phyloP scores from a whole-genome alignment of 768 basidiomycete genomes.

The Exsudoporus frostii region DNA sequence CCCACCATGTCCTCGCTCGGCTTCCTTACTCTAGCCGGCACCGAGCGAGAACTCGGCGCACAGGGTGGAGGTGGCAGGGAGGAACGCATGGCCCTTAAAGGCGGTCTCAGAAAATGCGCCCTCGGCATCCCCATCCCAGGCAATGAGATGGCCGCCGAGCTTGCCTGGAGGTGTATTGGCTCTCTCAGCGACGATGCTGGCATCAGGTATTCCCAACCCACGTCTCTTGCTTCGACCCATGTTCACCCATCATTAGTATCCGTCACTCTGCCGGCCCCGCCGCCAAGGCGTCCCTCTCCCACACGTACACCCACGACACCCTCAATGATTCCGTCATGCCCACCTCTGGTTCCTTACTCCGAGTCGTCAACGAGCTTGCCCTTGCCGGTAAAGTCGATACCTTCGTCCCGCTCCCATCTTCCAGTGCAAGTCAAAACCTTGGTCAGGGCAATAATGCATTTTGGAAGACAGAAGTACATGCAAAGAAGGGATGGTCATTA shows the following conservation, averaged over 20 bases:
- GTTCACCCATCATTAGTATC: constrained; percentile 48
- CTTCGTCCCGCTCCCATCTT: constrained; percentile 7
- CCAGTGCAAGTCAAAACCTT: neutral
- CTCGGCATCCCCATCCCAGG: constrained; percentile 13
- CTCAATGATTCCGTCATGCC: constrained; percentile 28
- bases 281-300: constrained; percentile 79
- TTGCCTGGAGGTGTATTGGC: constrained; percentile 71
- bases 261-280: constrained; percentile 79
- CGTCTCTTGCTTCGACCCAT: neutral
- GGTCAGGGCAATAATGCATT: constrained; percentile 26
- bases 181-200: constrained; percentile 74
- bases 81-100: constrained; percentile 60
- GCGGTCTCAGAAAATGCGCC: constrained; percentile 43
- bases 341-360: constrained; percentile 21
- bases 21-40: constrained; percentile 66
- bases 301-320: constrained; percentile 66
- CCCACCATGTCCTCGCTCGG: constrained; percentile 62
- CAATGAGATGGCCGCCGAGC: constrained; percentile 86
- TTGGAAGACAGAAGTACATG: constrained; percentile 24
- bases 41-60: constrained; percentile 67
- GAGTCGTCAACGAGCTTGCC: constrained; percentile 21
- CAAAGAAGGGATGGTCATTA: constrained; percentile 25
- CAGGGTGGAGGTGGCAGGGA: constrained; percentile 27
- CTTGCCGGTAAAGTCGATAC: constrained; percentile 20
- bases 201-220: constrained; percentile 51